These are phyloP conservation scores for Collybia sordida DNA, from an alignment of 768 basidiomycete genomes.

Conservation along the genomic window DNA sequence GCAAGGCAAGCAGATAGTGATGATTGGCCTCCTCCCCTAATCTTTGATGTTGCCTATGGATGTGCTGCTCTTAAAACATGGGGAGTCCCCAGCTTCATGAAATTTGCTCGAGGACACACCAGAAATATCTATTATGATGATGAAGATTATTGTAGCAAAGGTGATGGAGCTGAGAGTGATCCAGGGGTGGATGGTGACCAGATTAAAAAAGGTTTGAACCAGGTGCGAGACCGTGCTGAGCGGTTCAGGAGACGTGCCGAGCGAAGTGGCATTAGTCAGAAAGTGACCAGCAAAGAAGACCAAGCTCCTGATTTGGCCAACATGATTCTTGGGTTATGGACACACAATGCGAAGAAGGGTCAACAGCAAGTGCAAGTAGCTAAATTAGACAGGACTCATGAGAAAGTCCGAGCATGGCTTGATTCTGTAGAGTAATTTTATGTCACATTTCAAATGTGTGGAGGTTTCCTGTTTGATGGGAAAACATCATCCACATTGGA, in stretches of 20 bases:
- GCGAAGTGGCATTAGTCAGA: background rate
- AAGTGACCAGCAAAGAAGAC: constrained; percentile 1
- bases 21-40: constrained; percentile 13
- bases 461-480: too few relatives aligned
- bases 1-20: constrained; percentile 8
- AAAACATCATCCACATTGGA: too few relatives aligned
- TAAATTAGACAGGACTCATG: constrained; percentile 13
- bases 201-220: constrained; percentile 8
- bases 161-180: constrained; percentile 2
- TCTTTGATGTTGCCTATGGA: constrained; percentile 17
- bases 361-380: constrained; percentile 12
- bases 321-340: constrained; percentile 16
- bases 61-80: constrained; percentile 18
- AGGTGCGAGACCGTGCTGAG: constrained; percentile 10
- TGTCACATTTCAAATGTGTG: too few relatives aligned
- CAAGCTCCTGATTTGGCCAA: constrained; percentile 14
- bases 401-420: constrained; percentile 18
- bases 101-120: constrained; percentile 10
- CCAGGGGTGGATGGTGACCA: background rate
- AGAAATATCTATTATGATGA: constrained; percentile 14
- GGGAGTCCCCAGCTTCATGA: constrained; percentile 13
- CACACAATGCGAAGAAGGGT: constrained; percentile 14
- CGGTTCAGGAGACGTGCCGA: constrained; percentile 10
- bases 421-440: background rate
- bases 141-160: background rate